Conservation (phyloP, 139 green algal species). For the Ostreobium quekettii region DNA sequence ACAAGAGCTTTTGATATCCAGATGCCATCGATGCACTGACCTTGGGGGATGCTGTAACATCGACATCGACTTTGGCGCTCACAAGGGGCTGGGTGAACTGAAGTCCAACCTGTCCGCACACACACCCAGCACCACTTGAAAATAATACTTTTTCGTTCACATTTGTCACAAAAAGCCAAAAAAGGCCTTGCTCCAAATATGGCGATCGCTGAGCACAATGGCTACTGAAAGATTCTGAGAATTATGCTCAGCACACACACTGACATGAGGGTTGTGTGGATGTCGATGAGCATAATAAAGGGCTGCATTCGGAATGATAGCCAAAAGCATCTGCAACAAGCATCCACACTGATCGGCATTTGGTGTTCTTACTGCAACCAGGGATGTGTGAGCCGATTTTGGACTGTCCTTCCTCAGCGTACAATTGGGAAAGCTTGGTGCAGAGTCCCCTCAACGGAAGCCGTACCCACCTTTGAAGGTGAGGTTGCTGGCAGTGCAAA, state of each 20-base stretch:
- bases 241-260: background rate
- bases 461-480: constrained; percentile 9
- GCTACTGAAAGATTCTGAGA: background rate
- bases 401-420: background rate
- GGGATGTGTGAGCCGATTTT: background rate
- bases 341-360: background rate
- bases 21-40: constrained; percentile 10
- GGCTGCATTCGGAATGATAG: too few species aligned
- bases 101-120: background rate
- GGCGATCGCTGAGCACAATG: background rate
- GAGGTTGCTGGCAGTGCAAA: background rate
- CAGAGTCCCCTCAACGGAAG: background rate
- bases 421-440: background rate
- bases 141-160: too few species aligned
- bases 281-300: too few species aligned
- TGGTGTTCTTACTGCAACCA: background rate
- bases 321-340: too few species aligned
- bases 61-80: background rate
- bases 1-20: background rate
- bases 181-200: background rate
- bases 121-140: background rate
- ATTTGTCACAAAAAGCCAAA: too few species aligned
- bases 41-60: constrained; percentile 1
- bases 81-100: background rate
- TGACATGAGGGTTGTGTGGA: background rate